These are phyloP conservation scores for Digitaria exilis DNA, from an alignment of 202 grass and related monocot genomes.

Conservation along the genomic window DNA sequence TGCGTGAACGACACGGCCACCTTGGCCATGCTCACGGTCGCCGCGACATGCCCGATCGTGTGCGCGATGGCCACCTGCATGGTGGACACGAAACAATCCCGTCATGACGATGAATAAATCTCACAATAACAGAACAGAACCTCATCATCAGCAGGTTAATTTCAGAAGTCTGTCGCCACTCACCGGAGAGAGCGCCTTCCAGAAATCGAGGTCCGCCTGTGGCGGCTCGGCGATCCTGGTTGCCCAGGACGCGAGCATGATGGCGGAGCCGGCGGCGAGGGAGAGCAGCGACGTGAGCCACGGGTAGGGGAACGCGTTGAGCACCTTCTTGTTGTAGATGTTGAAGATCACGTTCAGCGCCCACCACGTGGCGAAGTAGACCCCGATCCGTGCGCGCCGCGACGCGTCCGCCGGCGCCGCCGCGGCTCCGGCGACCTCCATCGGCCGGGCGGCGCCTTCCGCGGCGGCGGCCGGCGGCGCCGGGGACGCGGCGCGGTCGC, in stretches of 20 bases:
- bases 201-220: constrained; percentile 80
- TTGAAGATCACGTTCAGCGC: constrained; percentile 96
- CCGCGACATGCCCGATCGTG: constrained; percentile 95
- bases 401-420: constrained; percentile 15
- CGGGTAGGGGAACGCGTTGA: constrained; percentile 95
- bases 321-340: constrained; percentile 99
- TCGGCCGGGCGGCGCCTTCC: constrained; percentile 35
- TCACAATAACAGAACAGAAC: not conserved
- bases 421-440: constrained; percentile 26
- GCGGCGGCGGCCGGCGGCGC: constrained; percentile 49
- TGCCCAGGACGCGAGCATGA: constrained; percentile 92
- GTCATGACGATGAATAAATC: constrained; percentile 9
- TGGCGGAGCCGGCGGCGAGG: constrained; percentile 88
- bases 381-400: constrained; percentile 63
- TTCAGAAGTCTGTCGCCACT: not conserved
- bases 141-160: not conserved
- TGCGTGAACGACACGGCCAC: constrained; percentile 96
- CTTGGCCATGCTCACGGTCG: constrained; percentile 98
- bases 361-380: constrained; percentile 99
- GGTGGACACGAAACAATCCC: not conserved
- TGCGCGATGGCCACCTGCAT: constrained; percentile 88
- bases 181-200: constrained; percentile 84
- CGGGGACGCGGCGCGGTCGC: constrained; percentile 21
- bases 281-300: constrained; percentile 92
- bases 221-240: constrained; percentile 67